Evolutionary conservation across 2,329 filamentous ascomycete genomes (phyloP).

Genomic region (Calonectria pseudoturangicola): DNA sequence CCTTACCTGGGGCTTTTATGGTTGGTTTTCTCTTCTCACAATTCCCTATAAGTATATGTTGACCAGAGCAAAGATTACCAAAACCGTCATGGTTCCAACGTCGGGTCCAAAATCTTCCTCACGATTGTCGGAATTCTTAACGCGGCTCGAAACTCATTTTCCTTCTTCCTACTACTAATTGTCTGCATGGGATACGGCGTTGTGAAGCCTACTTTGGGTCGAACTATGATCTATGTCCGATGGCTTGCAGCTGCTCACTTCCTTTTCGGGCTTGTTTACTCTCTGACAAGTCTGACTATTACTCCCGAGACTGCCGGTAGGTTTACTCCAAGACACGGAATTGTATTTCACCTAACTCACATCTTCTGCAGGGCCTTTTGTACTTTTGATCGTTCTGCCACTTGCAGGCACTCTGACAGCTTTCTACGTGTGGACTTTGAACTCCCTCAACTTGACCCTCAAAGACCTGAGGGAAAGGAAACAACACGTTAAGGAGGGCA

Average conservation of each 20-base stretch:
- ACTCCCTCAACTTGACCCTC: slow-evolving; percentile 94
- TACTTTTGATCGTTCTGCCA: slow-evolving; percentile 94
- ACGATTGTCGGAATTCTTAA: slow-evolving; percentile 95
- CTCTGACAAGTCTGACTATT: slow-evolving; percentile 90
- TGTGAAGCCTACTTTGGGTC: slow-evolving; percentile 93
- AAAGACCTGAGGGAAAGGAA: slow-evolving; percentile 97
- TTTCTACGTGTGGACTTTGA: slow-evolving; percentile 99
- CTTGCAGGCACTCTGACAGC: slow-evolving; percentile 93
- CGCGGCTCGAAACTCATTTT: slow-evolving; percentile 96
- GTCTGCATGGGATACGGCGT: slow-evolving; percentile 99
- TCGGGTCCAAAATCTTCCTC: slow-evolving; percentile 89
- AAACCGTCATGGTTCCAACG: slow-evolving; percentile 90
- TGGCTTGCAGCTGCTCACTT: slow-evolving; percentile 95
- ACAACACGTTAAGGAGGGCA: slow-evolving; percentile 92
- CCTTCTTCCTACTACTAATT: slow-evolving; percentile 97
- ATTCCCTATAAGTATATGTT: slow-evolving; percentile 11
- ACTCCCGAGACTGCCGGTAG: slow-evolving; percentile 88
- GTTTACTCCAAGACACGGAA: slow-evolving; percentile 47
- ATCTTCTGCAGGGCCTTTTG: slow-evolving; percentile 79
- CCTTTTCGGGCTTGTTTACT: slow-evolving; percentile 94
- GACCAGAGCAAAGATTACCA: slow-evolving; percentile 82
- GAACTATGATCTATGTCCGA: slow-evolving; percentile 95
- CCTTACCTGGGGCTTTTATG: slow-evolving; percentile 99
- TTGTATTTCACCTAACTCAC: slow-evolving; percentile 45
- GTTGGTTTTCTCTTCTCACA: slow-evolving; percentile 64